Evolutionary conservation across 2,329 filamentous ascomycete species (phyloP), one percentile per base, ranked within the genome.

Genomic region (Myriosclerotinia scirpicola): DNA sequence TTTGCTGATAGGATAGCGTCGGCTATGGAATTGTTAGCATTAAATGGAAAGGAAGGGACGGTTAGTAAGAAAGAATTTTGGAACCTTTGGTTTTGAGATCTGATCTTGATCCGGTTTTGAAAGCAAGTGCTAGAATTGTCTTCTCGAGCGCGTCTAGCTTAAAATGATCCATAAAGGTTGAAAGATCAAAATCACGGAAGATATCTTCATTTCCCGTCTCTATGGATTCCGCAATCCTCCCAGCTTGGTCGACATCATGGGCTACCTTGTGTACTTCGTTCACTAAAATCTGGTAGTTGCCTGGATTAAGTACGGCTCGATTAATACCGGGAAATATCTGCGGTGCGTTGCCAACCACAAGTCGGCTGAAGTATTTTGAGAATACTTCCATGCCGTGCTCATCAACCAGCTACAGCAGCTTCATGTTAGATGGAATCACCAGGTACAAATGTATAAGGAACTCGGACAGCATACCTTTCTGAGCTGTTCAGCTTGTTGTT

Each of bases 371-470:
- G 80, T 95, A 97, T 83, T 93, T 96, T 69, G 92, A 89, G 79
- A 93, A 97, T 77, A 97, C 93, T 84, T 99, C 96, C 94, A 99
- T 99, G 77, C 93, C 93, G 93, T 96, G 90, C 76, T 94, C 93
- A 87, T 97, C 90, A 81, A 98, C 90, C 78, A 98, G 88, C 91
- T 97, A 65, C 36, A 26, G 26, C 52, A 61, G 44, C 63, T 22
- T 50, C 20, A 22, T 55, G 40, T 62, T 58, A 65, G 48, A 48
- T 67, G 17, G 11, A 26, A 42, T 26, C 14, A 67, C 64, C 36
- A 68, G 53, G 67, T 65, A 56, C 26, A 56, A 53, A 22, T 22
- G 30, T 50, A 34, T 52, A 56, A 36, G 50, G 42, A 7, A 54
- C 26, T 20, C 12, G 22, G 40, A 60, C 44, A 22, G 63, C 85